A percentile compares a stretch with the other conserved stretches of the same genome.
Conservation (phyloP, 2,329 filamentous ascomycete species). For the Aciculosporium take region DNA sequence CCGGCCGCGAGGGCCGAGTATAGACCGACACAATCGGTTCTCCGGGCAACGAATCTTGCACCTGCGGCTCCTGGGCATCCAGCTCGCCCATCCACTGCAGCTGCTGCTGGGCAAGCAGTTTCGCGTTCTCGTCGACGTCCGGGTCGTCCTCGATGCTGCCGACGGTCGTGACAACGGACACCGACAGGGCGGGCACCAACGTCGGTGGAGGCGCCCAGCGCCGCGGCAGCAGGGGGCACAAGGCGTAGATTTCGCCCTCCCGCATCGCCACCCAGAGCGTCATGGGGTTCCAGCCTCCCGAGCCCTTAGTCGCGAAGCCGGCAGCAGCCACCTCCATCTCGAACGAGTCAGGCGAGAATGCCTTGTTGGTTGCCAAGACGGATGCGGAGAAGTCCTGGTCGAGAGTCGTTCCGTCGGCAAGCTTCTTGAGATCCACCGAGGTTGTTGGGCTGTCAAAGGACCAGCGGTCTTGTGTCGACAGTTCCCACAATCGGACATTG, state of each 20-base stretch:
- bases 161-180: constrained; percentile 65
- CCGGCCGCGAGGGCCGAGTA: constrained; percentile 40
- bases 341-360: constrained; percentile 75
- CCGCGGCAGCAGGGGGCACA: constrained; percentile 78
- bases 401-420: constrained; percentile 68
- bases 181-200: constrained; percentile 67
- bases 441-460: constrained; percentile 75
- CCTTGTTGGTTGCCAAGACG: constrained; percentile 57
- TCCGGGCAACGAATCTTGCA: constrained; percentile 34
- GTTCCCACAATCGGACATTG: constrained; percentile 78
- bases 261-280: constrained; percentile 95
- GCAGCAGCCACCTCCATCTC: constrained; percentile 92
- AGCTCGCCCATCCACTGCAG: constrained; percentile 54
- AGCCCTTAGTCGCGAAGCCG: constrained; percentile 53
- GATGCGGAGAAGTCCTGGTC: constrained; percentile 76
- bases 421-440: constrained; percentile 75
- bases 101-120: constrained; percentile 47
- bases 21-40: constrained; percentile 42
- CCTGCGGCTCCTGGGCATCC: constrained; percentile 45
- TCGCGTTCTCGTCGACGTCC: constrained; percentile 34
- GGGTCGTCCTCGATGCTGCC: constrained; percentile 47
- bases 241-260: constrained; percentile 80
- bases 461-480: constrained; percentile 70
- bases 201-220: constrained; percentile 71
- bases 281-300: constrained; percentile 88